Evolutionary conservation across 345 rosid species (phyloP).

Genomic region (Bruguiera sexangula): DNA sequence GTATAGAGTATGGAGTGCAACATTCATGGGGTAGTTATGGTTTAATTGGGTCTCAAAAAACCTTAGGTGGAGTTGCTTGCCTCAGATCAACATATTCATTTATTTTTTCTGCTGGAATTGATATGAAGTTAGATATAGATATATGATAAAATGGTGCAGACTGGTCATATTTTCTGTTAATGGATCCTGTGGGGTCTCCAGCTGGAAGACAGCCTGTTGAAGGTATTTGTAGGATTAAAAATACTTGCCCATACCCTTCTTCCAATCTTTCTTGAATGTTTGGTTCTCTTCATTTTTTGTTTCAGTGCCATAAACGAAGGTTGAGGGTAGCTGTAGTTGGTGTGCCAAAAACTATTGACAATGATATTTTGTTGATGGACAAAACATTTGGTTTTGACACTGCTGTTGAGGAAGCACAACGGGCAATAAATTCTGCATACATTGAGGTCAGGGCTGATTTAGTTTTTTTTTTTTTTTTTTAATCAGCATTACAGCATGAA

Average conservation of each 20-base stretch:
- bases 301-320: conserved; percentile 74
- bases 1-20: no score
- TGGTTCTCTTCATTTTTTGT: conserved; percentile 7
- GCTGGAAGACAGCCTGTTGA: conserved; percentile 5
- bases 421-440: conserved; percentile 96
- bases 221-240: neutral
- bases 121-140: no score
- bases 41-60: no score
- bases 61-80: no score
- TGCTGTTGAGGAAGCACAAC: conserved; percentile 98
- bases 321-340: conserved; percentile 88
- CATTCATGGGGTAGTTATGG: no score
- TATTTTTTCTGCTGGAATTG: no score
- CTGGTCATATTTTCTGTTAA: no score
- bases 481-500: neutral
- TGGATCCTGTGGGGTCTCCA: no score
- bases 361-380: conserved; percentile 93
- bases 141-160: no score
- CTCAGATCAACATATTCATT: no score
- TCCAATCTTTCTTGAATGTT: conserved; percentile 5
- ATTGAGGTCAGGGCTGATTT: conserved; percentile 59
- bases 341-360: conserved; percentile 96
- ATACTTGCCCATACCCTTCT: neutral
- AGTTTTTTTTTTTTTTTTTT: conserved; percentile 1
- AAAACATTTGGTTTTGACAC: conserved; percentile 97